Percentiles rank a stretch among this genome's conserved stretches.
Conservation (phyloP, 78 protist species). For the Mastigamoeba balamuthi region DNA sequence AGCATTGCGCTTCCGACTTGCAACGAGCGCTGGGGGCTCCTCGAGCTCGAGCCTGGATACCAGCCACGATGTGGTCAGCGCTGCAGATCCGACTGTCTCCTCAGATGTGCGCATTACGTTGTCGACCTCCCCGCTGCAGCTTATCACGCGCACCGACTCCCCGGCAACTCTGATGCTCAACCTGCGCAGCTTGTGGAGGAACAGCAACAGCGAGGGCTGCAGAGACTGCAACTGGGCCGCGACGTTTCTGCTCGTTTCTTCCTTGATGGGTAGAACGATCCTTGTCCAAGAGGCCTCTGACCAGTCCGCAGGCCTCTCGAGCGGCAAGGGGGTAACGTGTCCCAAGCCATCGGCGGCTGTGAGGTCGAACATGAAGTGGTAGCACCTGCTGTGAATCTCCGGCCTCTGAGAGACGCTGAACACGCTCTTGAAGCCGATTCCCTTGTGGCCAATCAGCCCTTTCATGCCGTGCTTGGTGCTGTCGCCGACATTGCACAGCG, state of each 20-base stretch:
- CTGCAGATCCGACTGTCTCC: too few species aligned
- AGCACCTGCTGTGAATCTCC: conserved; percentile 6
- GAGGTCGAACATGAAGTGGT: conserved; percentile 36
- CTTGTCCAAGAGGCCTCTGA: neutral
- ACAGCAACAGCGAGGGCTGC: neutral
- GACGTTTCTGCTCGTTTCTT: neutral
- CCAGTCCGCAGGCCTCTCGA: neutral
- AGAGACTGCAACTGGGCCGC: neutral
- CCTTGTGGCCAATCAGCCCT: conserved; percentile 39
- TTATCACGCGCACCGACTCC: neutral
- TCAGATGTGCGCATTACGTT: too few species aligned
- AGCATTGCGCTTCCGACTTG: neutral
- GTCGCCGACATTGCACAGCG: conserved; percentile 32
- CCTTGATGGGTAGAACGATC: neutral
- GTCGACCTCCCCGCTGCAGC: neutral
- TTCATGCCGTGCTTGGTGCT: conserved; percentile 5
- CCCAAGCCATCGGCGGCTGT: neutral
- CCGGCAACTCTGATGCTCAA: neutral
- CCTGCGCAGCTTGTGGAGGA: neutral
- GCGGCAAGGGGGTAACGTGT: neutral
- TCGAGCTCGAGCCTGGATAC: too few species aligned
- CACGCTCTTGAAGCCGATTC: conserved; percentile 56
- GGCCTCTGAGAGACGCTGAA: conserved; percentile 31
- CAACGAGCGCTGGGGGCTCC: neutral
- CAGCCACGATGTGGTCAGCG: too few species aligned